Evolutionary conservation across 495 filamentous ascomycete genomes (phyloP), one percentile per base, ranked within the genome.

Genomic region (Xylaria longipes): DNA sequence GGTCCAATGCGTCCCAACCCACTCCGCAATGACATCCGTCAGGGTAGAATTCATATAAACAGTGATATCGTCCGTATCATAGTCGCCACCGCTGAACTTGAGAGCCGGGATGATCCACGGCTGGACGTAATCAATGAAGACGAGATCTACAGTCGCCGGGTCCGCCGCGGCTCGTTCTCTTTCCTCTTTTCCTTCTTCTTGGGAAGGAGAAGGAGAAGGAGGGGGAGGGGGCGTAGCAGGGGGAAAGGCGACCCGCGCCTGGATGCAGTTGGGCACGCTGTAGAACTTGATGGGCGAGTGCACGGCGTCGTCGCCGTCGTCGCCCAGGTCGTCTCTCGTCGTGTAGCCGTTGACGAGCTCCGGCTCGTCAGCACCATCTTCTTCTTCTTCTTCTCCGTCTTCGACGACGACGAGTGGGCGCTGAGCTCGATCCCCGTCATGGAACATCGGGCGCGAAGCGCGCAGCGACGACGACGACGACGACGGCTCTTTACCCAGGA

Each of bases 41-140:
- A 98, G 85, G 3, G 87, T 92, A 5, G 87, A 88, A 20, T 89
- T 84, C 77, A 92, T 86, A 76, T 93, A 97, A 31, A 81, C 77
- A 70, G 84, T 81, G 22, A 93, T 91, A 74, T 93, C 86, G 5
- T 87, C 82, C 33, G 80, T 80, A 27, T 75, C 77, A 69, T 92
- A 92, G 15, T 86, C 84, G 39, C 92, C 82, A 0, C 91, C 90
- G 22, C 87, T 84, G 76, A 92, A 92, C 71, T 83, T 82, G 50
- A 97, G 81, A 25, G 93, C 96, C 3, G 92, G 78, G 56, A 94
- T 76, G 62, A 98, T 83, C 85, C 91, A 93, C 46, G 87, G 87
- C 80, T 97, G 87, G 62, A 98, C 91, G 73, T 98, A 99, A 74
- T 97, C 94, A 58, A 95, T 85, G 78, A 96, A 99, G 29, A 98